A percentile compares a stretch with the other conserved stretches of the same genome.
Conservation (phyloP, 2,329 filamentous ascomycete species). For the Xylaria sp. region DNA sequence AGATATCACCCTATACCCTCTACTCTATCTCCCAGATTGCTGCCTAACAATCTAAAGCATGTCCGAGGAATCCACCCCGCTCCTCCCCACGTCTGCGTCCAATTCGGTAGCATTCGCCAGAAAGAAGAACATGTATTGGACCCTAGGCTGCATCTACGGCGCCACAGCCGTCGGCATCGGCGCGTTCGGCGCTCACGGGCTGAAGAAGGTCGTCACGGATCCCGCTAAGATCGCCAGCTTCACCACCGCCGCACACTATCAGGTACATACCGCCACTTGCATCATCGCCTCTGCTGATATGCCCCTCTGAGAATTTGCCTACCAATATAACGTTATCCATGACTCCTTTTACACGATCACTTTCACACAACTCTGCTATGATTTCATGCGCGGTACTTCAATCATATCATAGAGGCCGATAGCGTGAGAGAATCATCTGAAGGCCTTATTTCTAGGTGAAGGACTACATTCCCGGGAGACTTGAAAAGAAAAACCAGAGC, state of each 20-base stretch:
- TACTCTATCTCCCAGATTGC: not conserved
- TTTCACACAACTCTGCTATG: not conserved
- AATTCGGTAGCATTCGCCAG: constrained; percentile 9
- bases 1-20: not conserved
- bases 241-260: constrained; percentile 74
- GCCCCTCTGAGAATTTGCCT: too few species aligned
- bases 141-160: constrained; percentile 70
- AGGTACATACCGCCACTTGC: constrained; percentile 56
- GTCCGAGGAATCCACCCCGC: constrained; percentile 37
- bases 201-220: constrained; percentile 70
- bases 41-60: constrained; percentile 32
- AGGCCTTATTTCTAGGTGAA: not conserved
- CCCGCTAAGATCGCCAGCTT: constrained; percentile 69
- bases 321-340: not conserved
- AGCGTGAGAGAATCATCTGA: not conserved
- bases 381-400: not conserved
- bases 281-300: not conserved
- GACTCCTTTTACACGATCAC: not conserved
- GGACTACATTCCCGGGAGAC: not conserved
- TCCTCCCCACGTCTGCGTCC: constrained; percentile 37
- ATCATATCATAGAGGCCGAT: not conserved
- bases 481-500: not conserved
- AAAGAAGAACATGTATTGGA: constrained; percentile 61
- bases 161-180: constrained; percentile 70
- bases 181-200: constrained; percentile 75